Evolutionary conservation across 2,329 filamentous ascomycete species (phyloP).

Genomic region (Sordariomycetes sp.): DNA sequence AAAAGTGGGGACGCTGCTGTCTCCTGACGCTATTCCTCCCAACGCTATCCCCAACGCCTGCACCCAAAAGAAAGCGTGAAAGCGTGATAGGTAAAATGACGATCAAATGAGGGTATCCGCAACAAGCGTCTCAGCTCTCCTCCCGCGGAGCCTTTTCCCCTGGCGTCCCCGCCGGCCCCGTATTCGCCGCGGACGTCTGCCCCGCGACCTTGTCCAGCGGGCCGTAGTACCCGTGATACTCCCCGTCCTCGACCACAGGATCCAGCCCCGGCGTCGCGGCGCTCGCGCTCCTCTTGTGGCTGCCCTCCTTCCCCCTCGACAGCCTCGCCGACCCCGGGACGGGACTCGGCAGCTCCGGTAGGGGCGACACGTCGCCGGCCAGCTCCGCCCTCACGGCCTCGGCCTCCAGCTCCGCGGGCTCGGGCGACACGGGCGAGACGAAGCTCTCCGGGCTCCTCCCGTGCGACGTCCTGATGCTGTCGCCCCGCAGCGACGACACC

Average conservation of each 20-base stretch:
- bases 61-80: too few species aligned
- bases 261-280: neutral
- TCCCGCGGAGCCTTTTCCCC: neutral
- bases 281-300: slow-evolving; percentile 1
- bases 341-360: neutral
- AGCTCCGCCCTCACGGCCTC: neutral
- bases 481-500: neutral
- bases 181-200: neutral
- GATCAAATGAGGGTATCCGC: neutral
- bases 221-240: slow-evolving; percentile 4
- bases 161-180: neutral
- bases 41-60: too few species aligned
- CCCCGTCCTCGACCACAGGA: neutral
- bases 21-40: too few species aligned
- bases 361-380: neutral
- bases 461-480: neutral
- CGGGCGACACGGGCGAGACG: neutral
- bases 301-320: neutral
- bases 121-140: neutral
- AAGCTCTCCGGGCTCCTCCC: neutral
- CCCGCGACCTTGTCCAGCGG: slow-evolving; percentile 1
- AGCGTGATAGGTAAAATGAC: too few species aligned
- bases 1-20: too few species aligned
- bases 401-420: neutral
- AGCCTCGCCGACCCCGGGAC: neutral